A percentile compares a stretch with the other conserved stretches of the same genome.
These are phyloP conservation scores for Fusarium phyllophilum DNA, from an alignment of 2,329 filamentous ascomycete species.

Conservation along the genomic window DNA sequence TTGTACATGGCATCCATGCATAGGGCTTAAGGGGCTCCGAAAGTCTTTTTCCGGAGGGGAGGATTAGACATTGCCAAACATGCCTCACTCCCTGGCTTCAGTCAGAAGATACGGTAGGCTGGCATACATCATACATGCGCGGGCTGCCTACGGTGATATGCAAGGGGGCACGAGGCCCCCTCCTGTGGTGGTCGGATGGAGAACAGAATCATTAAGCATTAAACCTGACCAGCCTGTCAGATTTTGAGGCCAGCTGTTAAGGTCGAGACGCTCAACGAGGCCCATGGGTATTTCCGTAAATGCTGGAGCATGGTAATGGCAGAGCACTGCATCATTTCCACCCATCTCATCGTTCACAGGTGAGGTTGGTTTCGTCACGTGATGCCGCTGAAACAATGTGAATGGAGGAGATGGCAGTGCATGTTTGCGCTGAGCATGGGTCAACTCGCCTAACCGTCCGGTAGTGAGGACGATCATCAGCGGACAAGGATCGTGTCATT, in stretches of 20 bases:
- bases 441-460: slow-evolving; percentile 16
- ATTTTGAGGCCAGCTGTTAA: not conserved
- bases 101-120: not conserved
- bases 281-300: not conserved
- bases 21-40: not conserved
- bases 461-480: slow-evolving; percentile 28
- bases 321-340: slow-evolving; percentile 8
- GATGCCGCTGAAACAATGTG: slow-evolving; percentile 8
- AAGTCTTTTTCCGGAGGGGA: not conserved
- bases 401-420: not conserved
- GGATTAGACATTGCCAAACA: not conserved
- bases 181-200: slow-evolving; percentile 2
- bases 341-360: not conserved
- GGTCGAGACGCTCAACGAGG: not conserved
- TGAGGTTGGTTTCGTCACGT: slow-evolving; percentile 23
- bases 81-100: not conserved
- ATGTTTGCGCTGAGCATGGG: slow-evolving; percentile 10
- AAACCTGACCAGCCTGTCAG: not conserved
- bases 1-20: slow-evolving; percentile 1
- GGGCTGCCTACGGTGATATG: slow-evolving; percentile 12
- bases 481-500: slow-evolving; percentile 14
- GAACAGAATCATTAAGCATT: not conserved
- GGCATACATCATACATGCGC: not conserved
- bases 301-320: not conserved
- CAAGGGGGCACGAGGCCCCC: slow-evolving; percentile 19